phyloP scores from a whole-genome alignment of 2,329 filamentous ascomycete species.

The Microcyclospora tardicrescens region DNA sequence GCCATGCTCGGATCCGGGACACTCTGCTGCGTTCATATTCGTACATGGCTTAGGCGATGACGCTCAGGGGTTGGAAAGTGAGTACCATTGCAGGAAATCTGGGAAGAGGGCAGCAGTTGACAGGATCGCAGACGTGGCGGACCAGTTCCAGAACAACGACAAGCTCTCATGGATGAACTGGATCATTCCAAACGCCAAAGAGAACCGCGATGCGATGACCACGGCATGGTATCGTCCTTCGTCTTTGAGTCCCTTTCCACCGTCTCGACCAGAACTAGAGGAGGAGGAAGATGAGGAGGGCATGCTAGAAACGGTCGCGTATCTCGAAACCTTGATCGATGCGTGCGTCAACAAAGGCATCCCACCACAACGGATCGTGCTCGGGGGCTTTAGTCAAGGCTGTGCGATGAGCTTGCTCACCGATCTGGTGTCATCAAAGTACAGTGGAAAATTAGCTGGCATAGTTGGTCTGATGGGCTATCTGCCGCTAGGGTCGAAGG shows the following conservation, averaged over 20 bases:
- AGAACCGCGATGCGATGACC: slow-evolving; percentile 33
- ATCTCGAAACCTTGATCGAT: slow-evolving; percentile 32
- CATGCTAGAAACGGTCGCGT: slow-evolving; percentile 27
- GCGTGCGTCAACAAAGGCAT: slow-evolving; percentile 29
- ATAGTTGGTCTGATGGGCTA: slow-evolving; percentile 36
- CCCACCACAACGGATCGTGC: slow-evolving; percentile 29
- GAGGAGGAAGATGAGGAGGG: slow-evolving; percentile 36
- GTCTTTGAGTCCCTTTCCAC: slow-evolving; percentile 14
- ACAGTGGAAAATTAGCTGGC: slow-evolving; percentile 28
- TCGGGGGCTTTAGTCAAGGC: slow-evolving; percentile 38
- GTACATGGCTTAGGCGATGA: slow-evolving; percentile 32
- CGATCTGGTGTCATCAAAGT: slow-evolving; percentile 27
- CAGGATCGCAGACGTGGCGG: slow-evolving; percentile 12
- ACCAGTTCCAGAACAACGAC: slow-evolving; percentile 32
- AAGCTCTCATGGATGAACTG: slow-evolving; percentile 38
- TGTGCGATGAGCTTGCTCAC: slow-evolving; percentile 33
- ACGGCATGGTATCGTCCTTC: slow-evolving; percentile 29
- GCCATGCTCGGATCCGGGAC: slow-evolving; percentile 22
- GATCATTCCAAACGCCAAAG: slow-evolving; percentile 38
- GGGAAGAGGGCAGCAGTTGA: neutral
- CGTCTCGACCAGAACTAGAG: slow-evolving; percentile 30
- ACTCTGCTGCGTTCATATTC: slow-evolving; percentile 34
- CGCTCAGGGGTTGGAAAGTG: slow-evolving; percentile 31
- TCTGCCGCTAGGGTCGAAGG: slow-evolving; percentile 24
- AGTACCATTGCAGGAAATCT: slow-evolving; percentile 1